These are phyloP conservation scores for Cryphonectria nitschkei DNA, from an alignment of 2,329 filamentous ascomycete genomes.

Conservation along the genomic window DNA sequence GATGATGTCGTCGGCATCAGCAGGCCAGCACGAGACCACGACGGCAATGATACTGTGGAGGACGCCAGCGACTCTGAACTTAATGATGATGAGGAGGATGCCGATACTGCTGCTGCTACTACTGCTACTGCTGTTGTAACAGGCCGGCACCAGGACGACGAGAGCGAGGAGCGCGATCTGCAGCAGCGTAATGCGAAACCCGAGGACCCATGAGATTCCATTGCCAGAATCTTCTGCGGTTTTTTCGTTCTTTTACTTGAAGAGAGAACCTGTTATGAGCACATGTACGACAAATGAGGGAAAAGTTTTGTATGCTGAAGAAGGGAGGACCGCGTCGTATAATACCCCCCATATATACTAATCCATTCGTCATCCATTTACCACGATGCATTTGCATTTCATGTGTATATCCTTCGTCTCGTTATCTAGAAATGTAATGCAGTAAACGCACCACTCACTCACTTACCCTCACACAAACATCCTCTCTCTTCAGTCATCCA, in stretches of 20 bases:
- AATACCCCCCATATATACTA: not conserved
- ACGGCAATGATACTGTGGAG: not conserved
- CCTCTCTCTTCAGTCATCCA: not conserved
- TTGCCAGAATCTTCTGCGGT: not conserved
- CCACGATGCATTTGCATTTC: not conserved
- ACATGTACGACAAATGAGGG: not conserved
- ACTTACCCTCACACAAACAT: not conserved
- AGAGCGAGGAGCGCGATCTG: not conserved
- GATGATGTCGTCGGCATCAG: not conserved
- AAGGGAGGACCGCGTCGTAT: not conserved
- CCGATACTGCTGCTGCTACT: no score
- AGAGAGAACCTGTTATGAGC: not conserved
- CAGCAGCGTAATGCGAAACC: constrained; percentile 1
- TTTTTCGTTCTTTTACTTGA: not conserved
- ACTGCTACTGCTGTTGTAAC: not conserved
- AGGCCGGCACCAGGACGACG: not conserved
- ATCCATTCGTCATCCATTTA: not conserved
- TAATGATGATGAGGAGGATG: not conserved
- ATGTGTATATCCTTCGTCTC: not conserved
- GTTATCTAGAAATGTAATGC: not conserved
- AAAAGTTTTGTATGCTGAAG: not conserved
- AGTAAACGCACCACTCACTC: not conserved
- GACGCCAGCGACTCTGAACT: not conserved
- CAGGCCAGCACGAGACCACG: not conserved
- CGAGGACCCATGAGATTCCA: not conserved